Evolutionary conservation across 257 asterid genomes (phyloP), one percentile per base, ranked within the genome.

Genomic region (Galeopsis tetrahit): DNA sequence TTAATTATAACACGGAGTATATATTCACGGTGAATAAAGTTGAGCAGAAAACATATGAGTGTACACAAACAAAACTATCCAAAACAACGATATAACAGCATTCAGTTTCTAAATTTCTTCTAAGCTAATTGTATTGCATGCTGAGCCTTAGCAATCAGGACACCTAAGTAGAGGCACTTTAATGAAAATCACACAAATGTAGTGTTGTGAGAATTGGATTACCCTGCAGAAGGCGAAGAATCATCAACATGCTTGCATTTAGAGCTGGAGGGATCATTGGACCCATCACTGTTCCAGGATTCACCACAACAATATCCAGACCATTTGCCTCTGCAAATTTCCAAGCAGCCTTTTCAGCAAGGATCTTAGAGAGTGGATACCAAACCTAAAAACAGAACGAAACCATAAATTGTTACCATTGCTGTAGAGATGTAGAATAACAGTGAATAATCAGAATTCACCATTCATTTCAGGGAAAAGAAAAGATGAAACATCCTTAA

Each of bases 321-420:
- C 78, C 83, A n/a, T 87, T 89, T 77, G 82, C 95, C 86, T 85
- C 76, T 0, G 97, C 87, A 82, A 93, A 89, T 72, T 90, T 80
- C 98, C 98, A 93, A n/a, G 96, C 94, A 79, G 96, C 96, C 75
- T 91, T 89, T 59, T 93, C 98, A 64, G 98, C 96, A 48, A 85
- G 83, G 44, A 85, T 84, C 80, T 93, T 93, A 7, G 98, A 93
- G 49, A 91, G 86, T 6, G 96, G 81, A 85, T 93, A 93, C 98
- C 97, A 93, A n/a, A 84, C 55, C 98, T 93, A 79, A 48, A 43
- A 66, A 44, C 75, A 68, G 63, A 21, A 65, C 43, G 32, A 68
- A n/a, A n/a, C n/a, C n/a, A n/a, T n/a, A 68, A 38, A 48, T 21
- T 10, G 63, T 28, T 11, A 38, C 10, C 51, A 38, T n/a, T 49